Base-by-base conservation (phyloP, 2,329 filamentous ascomycete species). In the Ustulina deusta region DNA sequence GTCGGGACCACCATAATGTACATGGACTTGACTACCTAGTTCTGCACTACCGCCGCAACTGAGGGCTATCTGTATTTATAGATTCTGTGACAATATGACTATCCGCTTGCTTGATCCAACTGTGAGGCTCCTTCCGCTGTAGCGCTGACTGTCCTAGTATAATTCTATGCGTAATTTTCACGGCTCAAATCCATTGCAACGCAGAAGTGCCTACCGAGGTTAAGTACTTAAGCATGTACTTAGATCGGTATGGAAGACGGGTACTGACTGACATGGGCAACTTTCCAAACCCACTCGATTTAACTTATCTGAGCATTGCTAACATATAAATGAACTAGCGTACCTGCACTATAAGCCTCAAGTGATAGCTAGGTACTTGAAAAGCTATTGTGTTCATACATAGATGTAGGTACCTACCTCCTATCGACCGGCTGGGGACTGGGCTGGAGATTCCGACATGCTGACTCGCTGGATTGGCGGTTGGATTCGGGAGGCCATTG, bases 1-100 rank as follows among this genome's bases (percentile, higher is more conserved):
- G 46, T 59, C 65, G 60, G 64, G 36, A 46, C 34, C 20, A 46
- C n/a, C 10, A 20, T 44, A 27, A n/a, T 22, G 20, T 49, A 52
- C 52, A 51, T n/a, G n/a, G 1, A 34, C 17, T 15, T 13, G n/a
- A 15, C 10, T 54, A 9, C 20, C 25, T 22, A 22, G 4, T 32
- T 3, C 29, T 32, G 29, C 29, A 44, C n/a, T 22, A 25, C 7
- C 7, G 13, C 10, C 20, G 2, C 42, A 46, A 22, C 20, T 22
- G 20, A 46, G 20, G n/a, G 3, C 7, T 46, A 22, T 22, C 42
- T 20, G 13, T 17, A 51, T 29, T 51, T 51, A 7, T n/a, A 29
- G 13, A 7, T 17, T 6, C 29, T 29, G 25, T 17, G 46, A 6
- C 42, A 25, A 9, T 1, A n/a, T 42, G 5, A 17, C 17, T 7